phyloP scores from a whole-genome alignment of 148 eudicot species.

The Nyssa sinensis region DNA sequence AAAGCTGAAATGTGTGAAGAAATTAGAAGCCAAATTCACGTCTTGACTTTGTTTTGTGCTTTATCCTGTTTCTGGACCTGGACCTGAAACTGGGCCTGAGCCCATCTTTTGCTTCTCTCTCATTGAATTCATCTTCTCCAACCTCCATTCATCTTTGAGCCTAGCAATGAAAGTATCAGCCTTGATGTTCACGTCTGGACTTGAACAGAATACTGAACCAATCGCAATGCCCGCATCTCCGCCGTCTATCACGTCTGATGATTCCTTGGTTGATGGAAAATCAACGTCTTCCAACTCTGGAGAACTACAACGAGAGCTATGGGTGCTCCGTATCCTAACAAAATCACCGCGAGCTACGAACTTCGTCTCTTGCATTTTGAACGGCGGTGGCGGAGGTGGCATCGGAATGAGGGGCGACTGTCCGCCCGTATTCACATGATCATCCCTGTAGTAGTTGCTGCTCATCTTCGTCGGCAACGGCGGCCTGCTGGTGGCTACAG shows the following conservation, averaged over 20 bases:
- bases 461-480: slow-evolving; percentile 48
- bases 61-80: too few species aligned
- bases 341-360: slow-evolving; percentile 33
- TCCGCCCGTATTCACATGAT: slow-evolving; percentile 21
- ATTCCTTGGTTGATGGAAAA: neutral
- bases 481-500: slow-evolving; percentile 31
- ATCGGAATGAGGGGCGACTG: slow-evolving; percentile 30
- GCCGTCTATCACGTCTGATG: slow-evolving; percentile 25
- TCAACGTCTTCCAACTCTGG: slow-evolving; percentile 33
- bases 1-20: too few species aligned
- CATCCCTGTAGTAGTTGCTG: slow-evolving; percentile 24
- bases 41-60: neutral
- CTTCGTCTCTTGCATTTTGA: slow-evolving; percentile 31
- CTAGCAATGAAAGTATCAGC: slow-evolving; percentile 77
- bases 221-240: slow-evolving; percentile 30
- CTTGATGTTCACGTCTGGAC: slow-evolving; percentile 76
- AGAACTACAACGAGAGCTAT: slow-evolving; percentile 43
- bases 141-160: slow-evolving; percentile 64
- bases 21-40: neutral
- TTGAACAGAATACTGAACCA: slow-evolving; percentile 41
- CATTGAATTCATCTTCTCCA: slow-evolving; percentile 62
- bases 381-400: slow-evolving; percentile 42
- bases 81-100: slow-evolving; percentile 11
- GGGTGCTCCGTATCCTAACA: slow-evolving; percentile 37
- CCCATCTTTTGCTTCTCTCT: slow-evolving; percentile 31